Conservation (phyloP, 2,329 filamentous ascomycete genomes). For the Elsinoe batatas region DNA sequence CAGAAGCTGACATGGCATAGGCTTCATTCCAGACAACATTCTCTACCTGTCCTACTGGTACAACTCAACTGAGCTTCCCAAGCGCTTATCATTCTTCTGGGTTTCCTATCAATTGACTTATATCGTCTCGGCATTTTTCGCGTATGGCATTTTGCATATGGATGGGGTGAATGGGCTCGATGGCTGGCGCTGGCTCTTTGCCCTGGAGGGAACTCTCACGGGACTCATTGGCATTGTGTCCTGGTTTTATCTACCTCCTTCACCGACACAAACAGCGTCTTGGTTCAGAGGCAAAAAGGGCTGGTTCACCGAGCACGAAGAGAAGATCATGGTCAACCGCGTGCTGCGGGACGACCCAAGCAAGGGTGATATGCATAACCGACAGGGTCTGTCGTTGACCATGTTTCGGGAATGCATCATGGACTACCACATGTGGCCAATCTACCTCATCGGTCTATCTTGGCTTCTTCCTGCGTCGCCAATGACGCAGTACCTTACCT, state of each 20-base stretch:
- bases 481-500: slow-evolving; percentile 30
- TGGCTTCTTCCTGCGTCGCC: slow-evolving; percentile 32
- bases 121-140: slow-evolving; percentile 25
- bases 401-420: slow-evolving; percentile 42
- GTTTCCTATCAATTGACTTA: slow-evolving; percentile 22
- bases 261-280: slow-evolving; percentile 54
- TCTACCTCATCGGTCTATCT: slow-evolving; percentile 41
- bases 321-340: slow-evolving; percentile 60
- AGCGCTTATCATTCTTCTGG: slow-evolving; percentile 36
- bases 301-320: slow-evolving; percentile 58
- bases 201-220: slow-evolving; percentile 26
- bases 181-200: slow-evolving; percentile 24
- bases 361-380: slow-evolving; percentile 54
- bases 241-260: slow-evolving; percentile 31
- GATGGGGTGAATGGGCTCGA: slow-evolving; percentile 20
- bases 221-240: slow-evolving; percentile 23
- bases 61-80: slow-evolving; percentile 32
- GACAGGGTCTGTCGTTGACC: slow-evolving; percentile 40
- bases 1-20: neutral
- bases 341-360: slow-evolving; percentile 46
- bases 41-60: slow-evolving; percentile 36
- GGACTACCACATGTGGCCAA: slow-evolving; percentile 50
- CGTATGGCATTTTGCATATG: slow-evolving; percentile 23
- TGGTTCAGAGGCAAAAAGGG: slow-evolving; percentile 49
- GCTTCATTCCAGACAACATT: slow-evolving; percentile 27